Conservation (phyloP, 768 basidiomycete species). For the Suillus subaureus region DNA sequence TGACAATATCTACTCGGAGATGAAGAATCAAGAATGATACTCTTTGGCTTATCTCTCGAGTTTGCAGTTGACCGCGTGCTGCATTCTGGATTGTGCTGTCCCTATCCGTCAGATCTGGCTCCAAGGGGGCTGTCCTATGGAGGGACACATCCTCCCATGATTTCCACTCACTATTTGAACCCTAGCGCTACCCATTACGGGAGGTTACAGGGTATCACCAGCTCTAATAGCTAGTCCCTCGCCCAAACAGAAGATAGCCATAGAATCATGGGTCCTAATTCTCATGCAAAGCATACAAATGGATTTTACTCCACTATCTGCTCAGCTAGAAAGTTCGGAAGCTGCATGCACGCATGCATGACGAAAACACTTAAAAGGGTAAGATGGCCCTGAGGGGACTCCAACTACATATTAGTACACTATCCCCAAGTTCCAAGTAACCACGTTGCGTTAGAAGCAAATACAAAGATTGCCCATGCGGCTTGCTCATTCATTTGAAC, state of each 20-base stretch:
- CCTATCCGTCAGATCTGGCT: neutral
- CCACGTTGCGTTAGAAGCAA: slow-evolving; percentile 3
- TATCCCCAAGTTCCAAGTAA: slow-evolving; percentile 2
- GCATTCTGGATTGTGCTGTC: neutral
- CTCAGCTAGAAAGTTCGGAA: neutral
- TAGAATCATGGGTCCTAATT: neutral
- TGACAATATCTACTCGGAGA: slow-evolving; percentile 4
- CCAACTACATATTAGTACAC: neutral
- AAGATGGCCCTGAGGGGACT: neutral
- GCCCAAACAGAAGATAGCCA: neutral
- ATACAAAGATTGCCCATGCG: neutral
- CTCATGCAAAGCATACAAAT: neutral
- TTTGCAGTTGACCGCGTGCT: neutral
- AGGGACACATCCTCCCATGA: neutral
- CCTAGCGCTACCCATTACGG: neutral
- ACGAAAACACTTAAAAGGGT: neutral
- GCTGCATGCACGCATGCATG: neutral
- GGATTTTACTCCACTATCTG: slow-evolving; percentile 2
- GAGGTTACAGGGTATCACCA: slow-evolving; percentile 1
- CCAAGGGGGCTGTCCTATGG: neutral
- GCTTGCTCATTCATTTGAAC: slow-evolving; percentile 12
- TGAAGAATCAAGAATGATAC: neutral
- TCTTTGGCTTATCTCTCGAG: slow-evolving; percentile 2
- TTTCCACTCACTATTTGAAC: neutral
- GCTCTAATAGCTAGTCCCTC: neutral